Evolutionary conservation across 208 protist genomes (phyloP).

Genomic region (Leishmania braziliensis): DNA sequence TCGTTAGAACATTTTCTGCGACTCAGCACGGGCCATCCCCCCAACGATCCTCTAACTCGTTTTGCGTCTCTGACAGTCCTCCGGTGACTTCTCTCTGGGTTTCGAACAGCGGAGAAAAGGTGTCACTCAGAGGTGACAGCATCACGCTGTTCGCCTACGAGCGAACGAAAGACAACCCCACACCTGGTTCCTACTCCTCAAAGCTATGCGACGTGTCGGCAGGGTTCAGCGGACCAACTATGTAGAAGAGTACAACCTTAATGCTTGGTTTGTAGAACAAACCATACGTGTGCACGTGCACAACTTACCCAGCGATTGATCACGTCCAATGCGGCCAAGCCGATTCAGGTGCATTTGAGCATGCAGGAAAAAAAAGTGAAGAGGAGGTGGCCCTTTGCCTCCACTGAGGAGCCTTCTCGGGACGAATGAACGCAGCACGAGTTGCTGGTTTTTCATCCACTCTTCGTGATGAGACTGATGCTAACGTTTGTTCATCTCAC

Average conservation of each 20-base stretch:
- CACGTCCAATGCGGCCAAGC: background rate
- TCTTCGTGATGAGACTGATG: conserved; percentile 43
- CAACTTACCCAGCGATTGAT: background rate
- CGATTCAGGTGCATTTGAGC: background rate
- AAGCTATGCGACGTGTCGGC: background rate
- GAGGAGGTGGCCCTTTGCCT: background rate
- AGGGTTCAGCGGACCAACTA: background rate
- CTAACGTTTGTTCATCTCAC: conserved; percentile 35
- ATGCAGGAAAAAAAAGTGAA: background rate
- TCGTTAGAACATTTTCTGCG: background rate
- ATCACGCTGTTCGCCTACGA: background rate
- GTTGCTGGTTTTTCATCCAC: conserved; percentile 44
- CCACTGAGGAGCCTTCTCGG: background rate
- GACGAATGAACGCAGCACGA: background rate
- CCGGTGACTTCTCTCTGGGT: background rate
- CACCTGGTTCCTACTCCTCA: background rate
- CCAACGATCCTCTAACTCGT: background rate
- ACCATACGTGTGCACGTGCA: too few relatives aligned
- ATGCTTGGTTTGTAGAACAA: background rate
- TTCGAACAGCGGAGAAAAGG: background rate
- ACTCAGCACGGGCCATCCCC: background rate
- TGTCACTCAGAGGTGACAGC: background rate
- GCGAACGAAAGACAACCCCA: background rate
- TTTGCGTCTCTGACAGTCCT: background rate
- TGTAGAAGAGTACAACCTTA: background rate